A percentile compares a stretch with the other conserved stretches of the same genome.
phyloP scores from a whole-genome alignment of 192 early-diverging fungal genomes.

The Coemansia sp. region DNA sequence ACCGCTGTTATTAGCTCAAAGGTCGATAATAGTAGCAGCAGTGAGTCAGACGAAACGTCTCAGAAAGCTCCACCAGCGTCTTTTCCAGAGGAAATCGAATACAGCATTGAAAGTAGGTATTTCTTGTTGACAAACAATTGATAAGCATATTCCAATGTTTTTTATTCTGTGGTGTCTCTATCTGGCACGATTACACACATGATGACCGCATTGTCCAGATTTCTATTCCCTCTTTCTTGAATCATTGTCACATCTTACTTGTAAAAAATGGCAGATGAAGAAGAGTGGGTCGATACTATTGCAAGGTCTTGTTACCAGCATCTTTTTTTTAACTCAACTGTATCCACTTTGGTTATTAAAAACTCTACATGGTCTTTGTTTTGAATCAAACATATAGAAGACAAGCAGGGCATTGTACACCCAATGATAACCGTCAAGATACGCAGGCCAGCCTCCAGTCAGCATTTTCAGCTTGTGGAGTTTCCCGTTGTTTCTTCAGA shows the following conservation, averaged over 20 bases:
- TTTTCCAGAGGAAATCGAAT: conserved; percentile 29
- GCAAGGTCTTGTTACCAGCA: too few relatives aligned
- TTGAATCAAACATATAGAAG: conserved; percentile 27
- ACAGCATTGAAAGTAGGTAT: conserved; percentile 51
- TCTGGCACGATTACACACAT: too few relatives aligned
- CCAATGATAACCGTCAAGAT: conserved; percentile 49
- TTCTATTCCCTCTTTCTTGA: neutral
- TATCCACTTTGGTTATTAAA: neutral
- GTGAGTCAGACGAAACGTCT: neutral
- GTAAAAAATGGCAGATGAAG: too few relatives aligned
- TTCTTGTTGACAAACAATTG: neutral
- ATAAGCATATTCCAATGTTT: neutral
- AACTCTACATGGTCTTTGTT: neutral
- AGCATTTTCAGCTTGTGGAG: conserved; percentile 16
- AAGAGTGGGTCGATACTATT: too few relatives aligned
- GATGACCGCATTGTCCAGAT: neutral
- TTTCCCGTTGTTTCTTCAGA: conserved; percentile 1
- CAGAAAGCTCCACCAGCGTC: neutral
- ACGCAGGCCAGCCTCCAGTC: conserved; percentile 10
- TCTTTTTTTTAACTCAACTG: neutral
- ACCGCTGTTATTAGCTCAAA: too few relatives aligned
- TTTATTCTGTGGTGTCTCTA: neutral
- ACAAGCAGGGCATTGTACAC: conserved; percentile 45
- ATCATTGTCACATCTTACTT: neutral
- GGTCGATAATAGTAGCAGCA: neutral